phyloP scores from a whole-genome alignment of 2,329 filamentous ascomycete species.

The Exophiala sp. region DNA sequence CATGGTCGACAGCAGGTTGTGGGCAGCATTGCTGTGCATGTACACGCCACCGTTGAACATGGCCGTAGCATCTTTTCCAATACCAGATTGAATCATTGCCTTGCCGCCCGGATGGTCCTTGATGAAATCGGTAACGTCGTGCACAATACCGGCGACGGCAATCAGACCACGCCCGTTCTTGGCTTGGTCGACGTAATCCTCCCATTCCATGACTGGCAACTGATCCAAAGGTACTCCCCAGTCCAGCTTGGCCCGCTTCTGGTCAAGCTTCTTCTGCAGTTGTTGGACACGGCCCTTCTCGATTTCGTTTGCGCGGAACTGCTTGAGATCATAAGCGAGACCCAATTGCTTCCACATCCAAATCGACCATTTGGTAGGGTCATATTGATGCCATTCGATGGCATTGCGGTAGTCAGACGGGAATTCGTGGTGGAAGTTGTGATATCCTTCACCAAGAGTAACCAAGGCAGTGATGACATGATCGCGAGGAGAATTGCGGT shows the following conservation, averaged over 20 bases:
- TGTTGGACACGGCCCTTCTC: conserved; percentile 87
- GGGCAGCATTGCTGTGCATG: conserved; percentile 80
- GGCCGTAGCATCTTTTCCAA: conserved; percentile 82
- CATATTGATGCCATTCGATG: conserved; percentile 85
- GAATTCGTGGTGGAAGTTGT: conserved; percentile 96
- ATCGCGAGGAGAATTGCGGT: conserved; percentile 84
- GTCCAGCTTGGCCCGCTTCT: conserved; percentile 73
- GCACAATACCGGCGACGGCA: conserved; percentile 75
- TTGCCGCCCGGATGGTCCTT: conserved; percentile 86
- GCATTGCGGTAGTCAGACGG: conserved; percentile 89
- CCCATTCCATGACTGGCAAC: conserved; percentile 79
- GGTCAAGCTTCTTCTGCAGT: conserved; percentile 86
- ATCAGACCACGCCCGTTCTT: conserved; percentile 72
- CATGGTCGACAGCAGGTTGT: conserved; percentile 85
- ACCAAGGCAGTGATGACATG: conserved; percentile 80
- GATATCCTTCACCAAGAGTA: conserved; percentile 82
- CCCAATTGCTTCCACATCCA: conserved; percentile 78
- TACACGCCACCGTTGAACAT: conserved; percentile 92
- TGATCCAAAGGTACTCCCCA: conserved; percentile 83
- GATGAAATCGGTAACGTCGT: conserved; percentile 79
- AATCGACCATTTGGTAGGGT: conserved; percentile 87
- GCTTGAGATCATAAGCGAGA: conserved; percentile 79
- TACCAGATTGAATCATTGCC: conserved; percentile 72
- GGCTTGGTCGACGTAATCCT: conserved; percentile 71
- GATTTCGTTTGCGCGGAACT: conserved; percentile 87